A percentile compares a stretch with the other conserved stretches of the same genome.
Conservation (phyloP, 441 rosid genomes). For the Hura crepitans region DNA sequence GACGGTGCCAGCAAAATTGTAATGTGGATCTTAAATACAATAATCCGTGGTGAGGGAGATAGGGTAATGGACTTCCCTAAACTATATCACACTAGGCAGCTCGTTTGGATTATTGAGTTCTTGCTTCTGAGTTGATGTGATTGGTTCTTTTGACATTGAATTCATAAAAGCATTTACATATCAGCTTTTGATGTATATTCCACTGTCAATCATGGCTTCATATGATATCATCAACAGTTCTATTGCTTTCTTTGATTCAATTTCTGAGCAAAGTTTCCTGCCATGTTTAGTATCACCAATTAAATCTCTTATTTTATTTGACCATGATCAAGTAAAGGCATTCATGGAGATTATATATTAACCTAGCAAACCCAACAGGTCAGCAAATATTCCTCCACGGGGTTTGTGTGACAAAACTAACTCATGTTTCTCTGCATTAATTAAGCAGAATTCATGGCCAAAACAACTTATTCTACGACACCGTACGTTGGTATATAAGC, state of each 20-base stretch:
- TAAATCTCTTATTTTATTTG: constrained; percentile 16
- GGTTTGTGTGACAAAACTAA: constrained; percentile 37
- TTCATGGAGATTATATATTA: constrained; percentile 97
- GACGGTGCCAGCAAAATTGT: constrained; percentile 99
- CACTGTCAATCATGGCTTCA: constrained; percentile 11
- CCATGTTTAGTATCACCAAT: neutral
- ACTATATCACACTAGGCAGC: constrained; percentile 1
- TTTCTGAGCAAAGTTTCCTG: constrained; percentile 11
- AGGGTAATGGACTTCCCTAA: constrained; percentile 56
- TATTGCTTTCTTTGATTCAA: constrained; percentile 7
- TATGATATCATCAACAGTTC: constrained; percentile 3
- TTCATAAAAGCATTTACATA: neutral
- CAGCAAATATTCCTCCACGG: constrained; percentile 83
- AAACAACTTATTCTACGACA: neutral
- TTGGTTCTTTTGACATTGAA: constrained; percentile 1
- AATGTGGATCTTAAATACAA: constrained; percentile 79
- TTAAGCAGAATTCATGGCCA: neutral
- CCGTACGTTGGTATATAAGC: neutral
- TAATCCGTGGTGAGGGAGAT: constrained; percentile 75
- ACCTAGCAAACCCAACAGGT: constrained; percentile 99
- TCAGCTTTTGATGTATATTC: neutral
- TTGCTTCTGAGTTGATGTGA: neutral
- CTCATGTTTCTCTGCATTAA: constrained; percentile 1
- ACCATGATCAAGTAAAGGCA: constrained; percentile 66
- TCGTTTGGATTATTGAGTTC: constrained; percentile 2